Base-by-base conservation (phyloP, 2,329 filamentous ascomycete species). In the Aspergillus tanneri region DNA sequence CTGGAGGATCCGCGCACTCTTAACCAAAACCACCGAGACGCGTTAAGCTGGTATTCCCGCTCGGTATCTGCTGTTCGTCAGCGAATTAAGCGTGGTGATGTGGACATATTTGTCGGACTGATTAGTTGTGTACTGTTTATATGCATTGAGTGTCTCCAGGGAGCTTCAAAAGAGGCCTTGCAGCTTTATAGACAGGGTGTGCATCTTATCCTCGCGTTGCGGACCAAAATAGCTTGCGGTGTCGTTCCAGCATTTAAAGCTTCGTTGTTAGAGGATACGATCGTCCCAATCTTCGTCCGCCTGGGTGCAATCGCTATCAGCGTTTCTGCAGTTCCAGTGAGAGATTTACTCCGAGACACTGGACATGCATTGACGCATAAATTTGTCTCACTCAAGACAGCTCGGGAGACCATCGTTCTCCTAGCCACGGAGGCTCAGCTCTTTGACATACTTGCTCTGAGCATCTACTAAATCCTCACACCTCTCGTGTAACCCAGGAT, bases 51-150 rank as follows among this genome's bases (percentile, higher is more conserved):
- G 65, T 68, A 68, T 40, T 60, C 60, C 3, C 63, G 65, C n/a
- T 62, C 63, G 0, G 56, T 68, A 19, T 57, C 57, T 22, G 43
- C 48, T 3, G 41, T 68, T 24, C 60, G 55, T 7, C 52, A 46
- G 12, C 53, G 59, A 14, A 63, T 68, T 16, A 53, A 56, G 25
- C 48, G 53, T 10, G 58, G 59, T 2, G 45, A 18, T 2, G 44
- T 57, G 19, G 58, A 65, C 25, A 52, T 53, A 6, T 62, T 63
- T 14, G 49, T 66, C 28, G 60, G 60, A 9, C 48, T 68, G 19
- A 56, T 68, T 9, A 68, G 50, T 16, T 68, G 64, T 30, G 52
- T 65, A 0, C 45, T 68, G 4, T 68, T 64, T n/a, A 67, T 67
- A 14, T 68, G 65, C 49, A 64, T 68, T 11, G 65, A 68, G 38